Evolutionary conservation across 2,329 filamentous ascomycete species (phyloP).

Genomic region (Hypocreales sp.): DNA sequence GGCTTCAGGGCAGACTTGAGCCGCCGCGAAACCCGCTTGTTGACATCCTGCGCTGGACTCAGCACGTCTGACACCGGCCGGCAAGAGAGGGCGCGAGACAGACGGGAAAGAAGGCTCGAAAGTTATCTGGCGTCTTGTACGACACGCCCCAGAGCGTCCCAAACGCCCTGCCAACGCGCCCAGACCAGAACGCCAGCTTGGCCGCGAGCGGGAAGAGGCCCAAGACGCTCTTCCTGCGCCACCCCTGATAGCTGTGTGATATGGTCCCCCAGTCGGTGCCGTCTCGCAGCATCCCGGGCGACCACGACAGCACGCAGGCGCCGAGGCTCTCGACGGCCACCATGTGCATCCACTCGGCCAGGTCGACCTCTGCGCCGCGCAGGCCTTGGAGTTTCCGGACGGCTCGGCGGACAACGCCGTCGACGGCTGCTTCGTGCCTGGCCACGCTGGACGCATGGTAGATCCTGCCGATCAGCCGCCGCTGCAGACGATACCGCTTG

Average conservation of each 20-base stretch:
- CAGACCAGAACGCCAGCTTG: conserved; percentile 22
- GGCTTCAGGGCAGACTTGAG: conserved; percentile 14
- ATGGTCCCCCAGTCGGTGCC: conserved; percentile 30
- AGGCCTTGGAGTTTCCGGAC: conserved; percentile 20
- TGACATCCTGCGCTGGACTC: conserved; percentile 16
- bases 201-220: conserved; percentile 30
- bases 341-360: conserved; percentile 43
- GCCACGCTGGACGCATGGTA: conserved; percentile 27
- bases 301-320: conserved; percentile 34
- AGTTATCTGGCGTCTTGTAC: conserved; percentile 25
- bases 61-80: too few species aligned
- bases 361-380: conserved; percentile 23
- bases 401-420: conserved; percentile 20
- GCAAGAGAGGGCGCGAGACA: too few species aligned
- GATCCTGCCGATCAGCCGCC: conserved; percentile 30
- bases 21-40: conserved; percentile 16
- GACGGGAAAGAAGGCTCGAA: conserved; percentile 34
- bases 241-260: conserved; percentile 30
- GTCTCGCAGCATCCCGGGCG: conserved; percentile 27
- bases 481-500: conserved; percentile 30
- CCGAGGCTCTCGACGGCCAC: conserved; percentile 35
- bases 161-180: conserved; percentile 21
- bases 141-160: conserved; percentile 27
- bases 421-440: conserved; percentile 24
- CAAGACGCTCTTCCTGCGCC: conserved; percentile 36